phyloP scores from a whole-genome alignment of 805 yeast genomes.

The Candida golubevii region DNA sequence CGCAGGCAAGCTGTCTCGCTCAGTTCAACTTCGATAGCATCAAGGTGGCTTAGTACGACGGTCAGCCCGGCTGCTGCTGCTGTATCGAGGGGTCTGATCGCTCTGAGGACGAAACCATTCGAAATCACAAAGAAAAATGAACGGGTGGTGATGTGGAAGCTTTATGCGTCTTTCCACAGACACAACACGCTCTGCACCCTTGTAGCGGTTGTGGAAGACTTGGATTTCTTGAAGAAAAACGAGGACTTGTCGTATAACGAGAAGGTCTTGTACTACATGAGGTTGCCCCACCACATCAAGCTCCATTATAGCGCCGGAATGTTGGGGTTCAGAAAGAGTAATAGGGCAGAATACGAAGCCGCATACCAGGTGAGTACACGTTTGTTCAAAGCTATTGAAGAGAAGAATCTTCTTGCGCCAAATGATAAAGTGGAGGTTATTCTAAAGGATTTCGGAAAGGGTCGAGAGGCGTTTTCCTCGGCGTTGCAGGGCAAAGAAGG shows the following conservation, averaged over 20 bases:
- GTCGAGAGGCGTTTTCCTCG: slow-evolving; percentile 78
- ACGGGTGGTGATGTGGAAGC: slow-evolving; percentile 56
- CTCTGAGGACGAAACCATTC: slow-evolving; percentile 6
- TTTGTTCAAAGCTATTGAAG: slow-evolving; percentile 68
- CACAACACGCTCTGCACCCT: slow-evolving; percentile 82
- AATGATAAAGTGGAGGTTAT: slow-evolving; percentile 67
- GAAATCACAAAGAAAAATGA: slow-evolving; percentile 16
- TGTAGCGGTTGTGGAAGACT: slow-evolving; percentile 64
- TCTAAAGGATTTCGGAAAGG: slow-evolving; percentile 80
- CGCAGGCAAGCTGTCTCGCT: slow-evolving; percentile 10
- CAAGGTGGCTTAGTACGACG: slow-evolving; percentile 10
- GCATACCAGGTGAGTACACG: slow-evolving; percentile 77
- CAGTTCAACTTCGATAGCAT: slow-evolving; percentile 4
- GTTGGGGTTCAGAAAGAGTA: slow-evolving; percentile 84
- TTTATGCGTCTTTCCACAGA: slow-evolving; percentile 72
- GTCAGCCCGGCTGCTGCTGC: slow-evolving; percentile 1
- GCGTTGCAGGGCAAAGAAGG: slow-evolving; percentile 93
- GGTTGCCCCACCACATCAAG: slow-evolving; percentile 72
- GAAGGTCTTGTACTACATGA: slow-evolving; percentile 69
- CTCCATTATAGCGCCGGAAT: slow-evolving; percentile 74
- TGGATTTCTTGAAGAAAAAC: slow-evolving; percentile 53
- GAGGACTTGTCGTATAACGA: slow-evolving; percentile 56
- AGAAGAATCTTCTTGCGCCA: slow-evolving; percentile 48
- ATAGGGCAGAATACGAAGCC: slow-evolving; percentile 91
- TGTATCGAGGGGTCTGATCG: not conserved